A percentile compares a stretch with the other conserved stretches of the same genome.
Evolutionary conservation across 768 basidiomycete species (phyloP).

Genomic region (Tulasnella calospora): DNA sequence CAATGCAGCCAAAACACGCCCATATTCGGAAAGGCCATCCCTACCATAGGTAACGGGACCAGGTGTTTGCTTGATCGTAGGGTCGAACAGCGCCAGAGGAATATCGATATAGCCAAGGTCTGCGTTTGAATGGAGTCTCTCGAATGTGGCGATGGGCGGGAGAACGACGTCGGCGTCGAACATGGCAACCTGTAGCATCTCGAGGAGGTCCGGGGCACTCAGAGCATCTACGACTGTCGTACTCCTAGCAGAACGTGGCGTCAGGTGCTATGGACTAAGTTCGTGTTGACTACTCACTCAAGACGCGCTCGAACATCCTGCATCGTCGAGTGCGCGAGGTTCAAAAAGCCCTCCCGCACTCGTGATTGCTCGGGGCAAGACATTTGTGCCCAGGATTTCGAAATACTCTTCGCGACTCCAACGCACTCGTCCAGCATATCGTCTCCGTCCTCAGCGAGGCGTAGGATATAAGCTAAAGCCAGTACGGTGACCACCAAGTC

Average conservation of each 20-base stretch:
- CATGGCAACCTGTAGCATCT: neutral
- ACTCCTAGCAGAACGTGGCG: neutral
- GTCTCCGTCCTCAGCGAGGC: slow-evolving; percentile 7
- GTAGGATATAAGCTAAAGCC: neutral
- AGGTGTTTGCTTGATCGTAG: neutral
- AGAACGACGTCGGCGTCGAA: neutral
- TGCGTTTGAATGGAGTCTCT: neutral
- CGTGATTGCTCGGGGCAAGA: neutral
- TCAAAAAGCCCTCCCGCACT: neutral
- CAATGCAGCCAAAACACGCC: slow-evolving; percentile 55
- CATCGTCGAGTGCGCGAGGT: neutral
- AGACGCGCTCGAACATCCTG: slow-evolving; percentile 12
- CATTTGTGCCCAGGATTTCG: neutral
- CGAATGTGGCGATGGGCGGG: neutral
- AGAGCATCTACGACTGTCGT: slow-evolving; percentile 4
- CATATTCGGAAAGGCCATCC: slow-evolving; percentile 57
- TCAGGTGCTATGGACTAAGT: neutral
- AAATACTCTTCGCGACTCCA: neutral
- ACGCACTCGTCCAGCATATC: neutral
- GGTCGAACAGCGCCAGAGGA: slow-evolving; percentile 28
- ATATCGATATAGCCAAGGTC: slow-evolving; percentile 28
- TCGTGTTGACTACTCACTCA: neutral
- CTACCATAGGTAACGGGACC: slow-evolving; percentile 37
- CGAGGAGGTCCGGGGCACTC: neutral
- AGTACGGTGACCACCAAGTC: neutral